phyloP scores from a whole-genome alignment of 176 grass and related monocot species.

The Secale cereale region DNA sequence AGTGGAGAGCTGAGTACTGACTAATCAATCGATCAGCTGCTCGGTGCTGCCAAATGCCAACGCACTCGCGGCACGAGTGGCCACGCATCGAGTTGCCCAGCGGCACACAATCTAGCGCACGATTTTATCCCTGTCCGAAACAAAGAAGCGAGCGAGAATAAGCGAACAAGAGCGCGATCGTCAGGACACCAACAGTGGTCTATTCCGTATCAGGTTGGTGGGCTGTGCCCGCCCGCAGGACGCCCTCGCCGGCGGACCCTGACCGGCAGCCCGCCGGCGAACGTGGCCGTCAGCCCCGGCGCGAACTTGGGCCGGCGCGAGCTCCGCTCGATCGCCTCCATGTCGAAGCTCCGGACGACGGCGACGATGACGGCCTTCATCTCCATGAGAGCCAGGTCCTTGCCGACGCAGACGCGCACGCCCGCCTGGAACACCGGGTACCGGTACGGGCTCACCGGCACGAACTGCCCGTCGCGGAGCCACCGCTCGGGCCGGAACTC shows the following conservation, averaged over 20 bases:
- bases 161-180: slow-evolving; percentile 1
- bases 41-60: slow-evolving; percentile 29
- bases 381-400: slow-evolving; percentile 82
- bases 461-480: slow-evolving; percentile 63
- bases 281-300: slow-evolving; percentile 72
- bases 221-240: not conserved
- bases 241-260: slow-evolving; percentile 47
- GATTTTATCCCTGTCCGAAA: slow-evolving; percentile 5
- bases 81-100: slow-evolving; percentile 28
- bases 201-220: slow-evolving; percentile 18
- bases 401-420: slow-evolving; percentile 69
- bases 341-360: slow-evolving; percentile 53
- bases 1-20: slow-evolving; percentile 17
- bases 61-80: slow-evolving; percentile 34
- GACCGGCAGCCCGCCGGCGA: slow-evolving; percentile 66
- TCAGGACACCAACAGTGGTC: slow-evolving; percentile 25
- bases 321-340: slow-evolving; percentile 34
- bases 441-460: slow-evolving; percentile 58
- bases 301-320: slow-evolving; percentile 52
- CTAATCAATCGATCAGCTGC: not conserved
- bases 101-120: slow-evolving; percentile 20
- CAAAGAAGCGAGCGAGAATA: not conserved
- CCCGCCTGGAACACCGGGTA: slow-evolving; percentile 87
- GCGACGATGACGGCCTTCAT: slow-evolving; percentile 77
- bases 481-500: slow-evolving; percentile 86